A percentile compares a stretch with the other conserved stretches of the same genome.
These are phyloP conservation scores for Ceratocystiopsis minuta DNA, from an alignment of 2,329 filamentous ascomycete species.

Conservation along the genomic window DNA sequence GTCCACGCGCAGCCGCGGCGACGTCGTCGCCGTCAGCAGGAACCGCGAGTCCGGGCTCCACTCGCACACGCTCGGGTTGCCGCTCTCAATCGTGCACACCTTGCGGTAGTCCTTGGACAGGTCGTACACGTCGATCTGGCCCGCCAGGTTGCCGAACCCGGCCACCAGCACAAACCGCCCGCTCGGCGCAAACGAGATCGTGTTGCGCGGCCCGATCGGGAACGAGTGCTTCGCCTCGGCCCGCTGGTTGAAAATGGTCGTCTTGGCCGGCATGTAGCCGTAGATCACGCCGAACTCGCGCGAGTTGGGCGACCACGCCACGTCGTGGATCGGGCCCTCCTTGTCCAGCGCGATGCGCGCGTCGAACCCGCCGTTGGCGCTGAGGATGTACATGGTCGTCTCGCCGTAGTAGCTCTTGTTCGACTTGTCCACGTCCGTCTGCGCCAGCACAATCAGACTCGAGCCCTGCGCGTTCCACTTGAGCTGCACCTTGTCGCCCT, in stretches of 20 bases:
- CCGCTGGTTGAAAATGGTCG: slow-evolving; percentile 88
- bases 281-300: slow-evolving; percentile 97
- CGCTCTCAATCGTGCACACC: slow-evolving; percentile 82
- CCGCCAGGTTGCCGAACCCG: slow-evolving; percentile 91
- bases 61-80: slow-evolving; percentile 88
- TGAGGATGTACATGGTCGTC: slow-evolving; percentile 89
- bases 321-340: slow-evolving; percentile 88
- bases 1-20: slow-evolving; percentile 84
- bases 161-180: slow-evolving; percentile 86
- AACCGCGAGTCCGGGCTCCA: slow-evolving; percentile 95
- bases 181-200: slow-evolving; percentile 83
- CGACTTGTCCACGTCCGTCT: slow-evolving; percentile 94
- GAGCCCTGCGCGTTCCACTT: slow-evolving; percentile 95
- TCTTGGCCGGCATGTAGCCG: slow-evolving; percentile 98
- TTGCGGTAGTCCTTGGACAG: slow-evolving; percentile 86
- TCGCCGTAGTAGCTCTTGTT: slow-evolving; percentile 99
- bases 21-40: slow-evolving; percentile 95
- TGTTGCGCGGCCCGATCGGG: slow-evolving; percentile 77
- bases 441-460: slow-evolving; percentile 79
- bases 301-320: slow-evolving; percentile 94
- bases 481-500: slow-evolving; percentile 95
- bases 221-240: slow-evolving; percentile 73
- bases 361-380: slow-evolving; percentile 79
- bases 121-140: slow-evolving; percentile 96
- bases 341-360: slow-evolving; percentile 86